Conservation (phyloP, 169 alveolate species). For the Babesia divergens region DNA sequence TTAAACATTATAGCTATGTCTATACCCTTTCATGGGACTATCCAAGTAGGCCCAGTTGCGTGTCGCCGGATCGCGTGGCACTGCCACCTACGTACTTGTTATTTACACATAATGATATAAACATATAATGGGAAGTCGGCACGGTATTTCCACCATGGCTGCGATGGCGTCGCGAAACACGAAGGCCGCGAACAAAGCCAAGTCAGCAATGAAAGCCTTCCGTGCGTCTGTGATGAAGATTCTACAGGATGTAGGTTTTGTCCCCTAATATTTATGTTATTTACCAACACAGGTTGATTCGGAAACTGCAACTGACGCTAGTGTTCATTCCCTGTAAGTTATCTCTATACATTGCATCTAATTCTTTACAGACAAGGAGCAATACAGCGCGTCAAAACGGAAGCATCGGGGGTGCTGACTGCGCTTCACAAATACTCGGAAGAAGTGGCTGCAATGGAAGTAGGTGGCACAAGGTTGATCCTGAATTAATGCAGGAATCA, state of each 20-base stretch:
- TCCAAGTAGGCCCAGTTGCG: no score
- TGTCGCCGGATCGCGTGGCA: no score
- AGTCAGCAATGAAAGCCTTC: constrained; percentile 38
- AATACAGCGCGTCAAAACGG: constrained; percentile 29
- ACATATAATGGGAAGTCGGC: constrained; percentile 19
- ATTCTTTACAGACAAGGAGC: constrained; percentile 10
- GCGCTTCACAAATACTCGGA: constrained; percentile 53
- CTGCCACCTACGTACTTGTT: no score
- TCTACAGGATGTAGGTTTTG: constrained; percentile 16
- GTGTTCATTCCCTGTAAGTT: background rate
- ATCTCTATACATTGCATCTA: background rate
- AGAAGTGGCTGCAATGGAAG: constrained; percentile 37
- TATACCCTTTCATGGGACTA: no score
- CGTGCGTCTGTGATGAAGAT: constrained; percentile 34
- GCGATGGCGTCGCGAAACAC: constrained; percentile 71
- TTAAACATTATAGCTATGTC: background rate
- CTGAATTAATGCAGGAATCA: constrained; percentile 20
- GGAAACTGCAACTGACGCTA: background rate
- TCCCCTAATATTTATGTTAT: background rate
- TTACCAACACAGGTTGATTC: constrained; percentile 17
- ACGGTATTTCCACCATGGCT: constrained; percentile 61
- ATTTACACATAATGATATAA: background rate
- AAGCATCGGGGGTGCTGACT: constrained; percentile 37
- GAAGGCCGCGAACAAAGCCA: constrained; percentile 62
- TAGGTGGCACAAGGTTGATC: background rate